Percentiles rank a stretch among this genome's conserved stretches.
phyloP scores from a whole-genome alignment of 768 basidiomycete genomes.

The Crucibulum laeve region DNA sequence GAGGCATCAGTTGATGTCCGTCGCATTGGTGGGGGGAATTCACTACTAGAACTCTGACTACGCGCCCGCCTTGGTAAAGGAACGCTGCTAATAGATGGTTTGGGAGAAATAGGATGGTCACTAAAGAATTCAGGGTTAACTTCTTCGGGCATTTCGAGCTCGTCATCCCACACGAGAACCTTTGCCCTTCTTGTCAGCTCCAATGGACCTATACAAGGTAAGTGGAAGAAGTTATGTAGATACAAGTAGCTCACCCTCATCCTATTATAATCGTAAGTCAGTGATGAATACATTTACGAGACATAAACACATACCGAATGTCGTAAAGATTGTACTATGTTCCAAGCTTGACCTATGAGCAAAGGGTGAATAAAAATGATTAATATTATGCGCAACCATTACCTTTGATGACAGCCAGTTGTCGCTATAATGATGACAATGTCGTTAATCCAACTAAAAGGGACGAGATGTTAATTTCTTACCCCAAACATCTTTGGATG shows the following conservation, averaged over 20 bases:
- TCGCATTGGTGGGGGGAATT: slow-evolving; percentile 73
- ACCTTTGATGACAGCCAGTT: slow-evolving; percentile 90
- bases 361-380: neutral
- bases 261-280: slow-evolving; percentile 35
- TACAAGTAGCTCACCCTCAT: slow-evolving; percentile 52
- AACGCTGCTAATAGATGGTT: slow-evolving; percentile 56
- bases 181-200: slow-evolving; percentile 83
- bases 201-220: slow-evolving; percentile 59
- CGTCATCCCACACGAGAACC: slow-evolving; percentile 83
- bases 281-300: slow-evolving; percentile 1
- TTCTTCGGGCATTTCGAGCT: slow-evolving; percentile 69
- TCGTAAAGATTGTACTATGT: slow-evolving; percentile 79
- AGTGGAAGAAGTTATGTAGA: slow-evolving; percentile 4
- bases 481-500: slow-evolving; percentile 89
- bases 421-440: slow-evolving; percentile 42
- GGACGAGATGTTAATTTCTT: slow-evolving; percentile 15
- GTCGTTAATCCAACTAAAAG: neutral
- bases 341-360: slow-evolving; percentile 71
- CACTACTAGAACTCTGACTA: slow-evolving; percentile 60
- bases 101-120: slow-evolving; percentile 47
- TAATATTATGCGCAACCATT: neutral
- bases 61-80: slow-evolving; percentile 50
- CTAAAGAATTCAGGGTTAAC: slow-evolving; percentile 27
- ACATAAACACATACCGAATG: slow-evolving; percentile 53
- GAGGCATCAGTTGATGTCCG: slow-evolving; percentile 59